These are phyloP conservation scores for Aciculosporium take DNA, from an alignment of 2,329 filamentous ascomycete species.

Conservation along the genomic window DNA sequence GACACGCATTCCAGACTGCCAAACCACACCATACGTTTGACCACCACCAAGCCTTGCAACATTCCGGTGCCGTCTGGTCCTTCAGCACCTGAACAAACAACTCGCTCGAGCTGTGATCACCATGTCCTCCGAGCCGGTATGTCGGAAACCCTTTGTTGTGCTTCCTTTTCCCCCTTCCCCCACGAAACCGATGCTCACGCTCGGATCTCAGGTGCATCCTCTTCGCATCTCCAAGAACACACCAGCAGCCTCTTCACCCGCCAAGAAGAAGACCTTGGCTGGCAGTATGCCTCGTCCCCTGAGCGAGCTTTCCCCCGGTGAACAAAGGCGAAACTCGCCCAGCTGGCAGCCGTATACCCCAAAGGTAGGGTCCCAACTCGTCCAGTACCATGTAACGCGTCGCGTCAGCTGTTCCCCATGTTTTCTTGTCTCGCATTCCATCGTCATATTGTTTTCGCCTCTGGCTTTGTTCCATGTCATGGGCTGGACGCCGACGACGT, in stretches of 20 bases:
- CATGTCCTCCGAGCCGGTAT: constrained; percentile 27
- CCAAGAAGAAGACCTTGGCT: constrained; percentile 47
- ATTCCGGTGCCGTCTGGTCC: constrained; percentile 13
- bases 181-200: constrained; percentile 5
- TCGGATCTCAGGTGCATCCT: constrained; percentile 48
- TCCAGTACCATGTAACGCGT: neutral
- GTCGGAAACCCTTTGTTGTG: constrained; percentile 11
- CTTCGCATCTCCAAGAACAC: constrained; percentile 64
- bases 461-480: neutral
- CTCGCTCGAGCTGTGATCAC: constrained; percentile 12
- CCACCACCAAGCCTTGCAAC: constrained; percentile 13
- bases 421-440: neutral
- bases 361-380: constrained; percentile 18
- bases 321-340: constrained; percentile 80
- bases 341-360: constrained; percentile 58
- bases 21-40: neutral
- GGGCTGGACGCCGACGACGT: neutral
- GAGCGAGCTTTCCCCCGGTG: constrained; percentile 76
- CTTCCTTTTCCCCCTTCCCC: constrained; percentile 5
- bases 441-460: neutral
- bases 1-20: constrained; percentile 18
- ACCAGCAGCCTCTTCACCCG: constrained; percentile 41
- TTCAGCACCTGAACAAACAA: constrained; percentile 8
- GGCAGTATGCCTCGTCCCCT: constrained; percentile 57
- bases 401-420: neutral